These are phyloP conservation scores for Diaporthe capsici DNA, from an alignment of 2,329 filamentous ascomycete genomes.

Conservation along the genomic window DNA sequence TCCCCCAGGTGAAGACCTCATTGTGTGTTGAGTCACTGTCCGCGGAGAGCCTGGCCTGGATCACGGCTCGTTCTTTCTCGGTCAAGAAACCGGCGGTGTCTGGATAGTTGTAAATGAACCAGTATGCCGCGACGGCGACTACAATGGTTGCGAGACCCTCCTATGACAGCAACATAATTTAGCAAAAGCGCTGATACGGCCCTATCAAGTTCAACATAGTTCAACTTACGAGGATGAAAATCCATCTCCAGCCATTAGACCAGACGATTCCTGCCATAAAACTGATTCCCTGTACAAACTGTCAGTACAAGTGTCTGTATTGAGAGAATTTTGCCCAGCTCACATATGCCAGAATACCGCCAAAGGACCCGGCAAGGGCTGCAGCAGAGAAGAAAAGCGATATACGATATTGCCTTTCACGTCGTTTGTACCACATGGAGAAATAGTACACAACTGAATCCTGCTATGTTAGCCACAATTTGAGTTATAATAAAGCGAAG, in stretches of 20 bases:
- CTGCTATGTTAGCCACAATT: constrained; percentile 54
- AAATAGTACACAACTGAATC: constrained; percentile 66
- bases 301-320: neutral
- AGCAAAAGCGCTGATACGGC: neutral
- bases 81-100: constrained; percentile 70
- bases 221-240: constrained; percentile 68
- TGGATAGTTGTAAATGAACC: constrained; percentile 78
- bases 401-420: constrained; percentile 68
- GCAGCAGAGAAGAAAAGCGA: constrained; percentile 70
- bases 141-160: constrained; percentile 70
- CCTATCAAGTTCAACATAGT: neutral
- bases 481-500: no score
- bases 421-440: constrained; percentile 69
- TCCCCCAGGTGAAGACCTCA: constrained; percentile 78
- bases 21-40: constrained; percentile 79
- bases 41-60: constrained; percentile 73
- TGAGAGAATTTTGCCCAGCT: constrained; percentile 39
- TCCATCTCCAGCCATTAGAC: constrained; percentile 69
- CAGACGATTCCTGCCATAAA: constrained; percentile 67
- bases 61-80: constrained; percentile 66
- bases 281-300: constrained; percentile 61
- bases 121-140: constrained; percentile 64
- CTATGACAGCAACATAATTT: constrained; percentile 44
- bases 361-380: constrained; percentile 69
- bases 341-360: constrained; percentile 69